These are phyloP conservation scores for Citrus cavaleriei DNA, from an alignment of 345 rosid genomes.

Conservation along the genomic window DNA sequence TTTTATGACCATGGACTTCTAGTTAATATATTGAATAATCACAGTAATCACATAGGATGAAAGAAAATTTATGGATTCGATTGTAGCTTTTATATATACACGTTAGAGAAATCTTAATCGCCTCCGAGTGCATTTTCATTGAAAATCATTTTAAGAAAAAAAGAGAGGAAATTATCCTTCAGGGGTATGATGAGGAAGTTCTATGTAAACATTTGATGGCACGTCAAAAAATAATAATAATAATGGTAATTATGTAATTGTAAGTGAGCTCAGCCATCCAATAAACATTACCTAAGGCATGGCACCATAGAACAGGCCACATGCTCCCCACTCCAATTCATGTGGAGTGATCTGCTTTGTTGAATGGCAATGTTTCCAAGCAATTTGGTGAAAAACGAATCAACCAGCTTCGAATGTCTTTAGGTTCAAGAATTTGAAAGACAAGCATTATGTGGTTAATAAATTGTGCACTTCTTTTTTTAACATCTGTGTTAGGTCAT, in stretches of 20 bases:
- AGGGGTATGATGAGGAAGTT: too few species aligned
- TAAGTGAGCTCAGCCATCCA: background rate
- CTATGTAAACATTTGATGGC: too few species aligned
- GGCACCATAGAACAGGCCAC: background rate
- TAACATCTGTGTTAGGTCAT: background rate
- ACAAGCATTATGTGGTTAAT: slow-evolving; percentile 8
- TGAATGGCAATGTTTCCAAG: background rate
- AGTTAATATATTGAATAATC: too few species aligned
- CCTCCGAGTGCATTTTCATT: too few species aligned
- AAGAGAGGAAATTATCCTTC: too few species aligned
- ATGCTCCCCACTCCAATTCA: background rate
- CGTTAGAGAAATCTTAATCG: too few species aligned
- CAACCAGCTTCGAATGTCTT: background rate
- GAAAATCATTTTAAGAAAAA: too few species aligned
- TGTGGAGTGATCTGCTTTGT: background rate
- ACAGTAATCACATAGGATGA: too few species aligned
- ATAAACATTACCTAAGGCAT: background rate
- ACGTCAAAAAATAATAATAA: too few species aligned
- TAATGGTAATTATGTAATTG: background rate
- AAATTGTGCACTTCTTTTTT: background rate
- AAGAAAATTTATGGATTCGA: too few species aligned
- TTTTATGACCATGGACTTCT: too few species aligned
- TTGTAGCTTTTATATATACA: too few species aligned
- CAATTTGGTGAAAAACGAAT: background rate
- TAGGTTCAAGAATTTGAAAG: background rate